Evolutionary conservation across 108 stramenopile species (phyloP).

Genomic region (Chaetoceros tenuissimus): DNA sequence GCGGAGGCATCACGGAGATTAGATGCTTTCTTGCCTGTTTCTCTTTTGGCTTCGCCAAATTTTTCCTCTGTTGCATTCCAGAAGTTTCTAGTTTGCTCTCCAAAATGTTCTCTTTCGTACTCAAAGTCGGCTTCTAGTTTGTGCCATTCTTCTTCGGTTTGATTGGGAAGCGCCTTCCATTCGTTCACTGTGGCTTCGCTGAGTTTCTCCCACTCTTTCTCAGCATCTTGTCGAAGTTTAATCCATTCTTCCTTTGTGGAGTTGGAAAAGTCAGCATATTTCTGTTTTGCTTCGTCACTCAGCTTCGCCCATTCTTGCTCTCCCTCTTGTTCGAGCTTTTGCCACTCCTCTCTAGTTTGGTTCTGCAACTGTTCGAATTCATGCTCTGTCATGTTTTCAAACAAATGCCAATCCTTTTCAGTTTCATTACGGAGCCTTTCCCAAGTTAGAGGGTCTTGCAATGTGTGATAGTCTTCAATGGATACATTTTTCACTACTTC

Average conservation of each 20-base stretch:
- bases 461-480: background rate
- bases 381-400: background rate
- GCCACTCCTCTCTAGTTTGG: background rate
- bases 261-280: background rate
- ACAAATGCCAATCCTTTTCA: background rate
- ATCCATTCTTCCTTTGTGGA: background rate
- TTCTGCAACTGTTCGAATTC: background rate
- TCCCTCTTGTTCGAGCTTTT: background rate
- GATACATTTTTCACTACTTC: background rate
- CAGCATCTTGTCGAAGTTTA: background rate
- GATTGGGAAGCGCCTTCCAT: background rate
- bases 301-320: background rate
- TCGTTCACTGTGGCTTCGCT: background rate
- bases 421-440: background rate
- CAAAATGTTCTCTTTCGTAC: background rate
- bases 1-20: background rate
- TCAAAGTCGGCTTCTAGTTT: background rate
- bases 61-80: background rate
- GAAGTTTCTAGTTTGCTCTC: background rate
- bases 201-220: background rate
- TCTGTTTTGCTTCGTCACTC: background rate
- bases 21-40: background rate
- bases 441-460: background rate
- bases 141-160: background rate
- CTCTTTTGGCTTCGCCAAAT: background rate